Conservation (phyloP, 352 stramenopile genomes). For the Phytopythium sindhum region DNA sequence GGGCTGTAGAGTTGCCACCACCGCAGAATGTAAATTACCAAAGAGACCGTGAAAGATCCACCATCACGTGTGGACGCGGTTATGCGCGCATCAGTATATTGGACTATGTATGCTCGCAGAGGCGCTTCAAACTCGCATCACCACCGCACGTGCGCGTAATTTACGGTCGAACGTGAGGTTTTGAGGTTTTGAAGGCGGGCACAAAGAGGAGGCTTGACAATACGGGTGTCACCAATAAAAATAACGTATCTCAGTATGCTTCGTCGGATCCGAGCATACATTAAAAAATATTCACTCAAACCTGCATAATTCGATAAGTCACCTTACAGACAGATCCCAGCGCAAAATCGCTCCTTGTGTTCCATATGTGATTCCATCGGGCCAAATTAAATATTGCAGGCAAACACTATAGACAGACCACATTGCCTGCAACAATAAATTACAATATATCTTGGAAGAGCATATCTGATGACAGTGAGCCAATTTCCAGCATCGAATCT, state of each 20-base stretch:
- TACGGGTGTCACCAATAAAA: slow-evolving; percentile 1
- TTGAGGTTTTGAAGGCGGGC: background rate
- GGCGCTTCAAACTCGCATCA: slow-evolving; percentile 6
- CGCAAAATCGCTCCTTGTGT: too few species aligned
- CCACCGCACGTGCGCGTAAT: background rate
- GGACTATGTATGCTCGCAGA: background rate
- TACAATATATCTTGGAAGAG: too few species aligned
- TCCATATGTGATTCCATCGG: too few species aligned
- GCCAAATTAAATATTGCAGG: too few species aligned
- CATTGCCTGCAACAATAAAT: too few species aligned
- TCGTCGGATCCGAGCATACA: background rate
- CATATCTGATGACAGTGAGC: too few species aligned
- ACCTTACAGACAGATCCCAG: too few species aligned
- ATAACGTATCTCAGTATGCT: background rate
- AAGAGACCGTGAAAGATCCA: slow-evolving; percentile 8
- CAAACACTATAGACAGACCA: too few species aligned
- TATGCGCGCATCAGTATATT: background rate
- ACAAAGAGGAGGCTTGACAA: slow-evolving; percentile 5
- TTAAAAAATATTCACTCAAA: too few species aligned
- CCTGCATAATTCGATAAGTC: too few species aligned
- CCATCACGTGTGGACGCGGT: background rate
- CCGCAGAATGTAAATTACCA: background rate
- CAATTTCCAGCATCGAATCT: too few species aligned
- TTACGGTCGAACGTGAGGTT: background rate
- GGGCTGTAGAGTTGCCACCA: background rate